Evolutionary conservation across 495 filamentous ascomycete genomes (phyloP), one percentile per base, ranked within the genome.

Genomic region (Margaritispora aquatica): DNA sequence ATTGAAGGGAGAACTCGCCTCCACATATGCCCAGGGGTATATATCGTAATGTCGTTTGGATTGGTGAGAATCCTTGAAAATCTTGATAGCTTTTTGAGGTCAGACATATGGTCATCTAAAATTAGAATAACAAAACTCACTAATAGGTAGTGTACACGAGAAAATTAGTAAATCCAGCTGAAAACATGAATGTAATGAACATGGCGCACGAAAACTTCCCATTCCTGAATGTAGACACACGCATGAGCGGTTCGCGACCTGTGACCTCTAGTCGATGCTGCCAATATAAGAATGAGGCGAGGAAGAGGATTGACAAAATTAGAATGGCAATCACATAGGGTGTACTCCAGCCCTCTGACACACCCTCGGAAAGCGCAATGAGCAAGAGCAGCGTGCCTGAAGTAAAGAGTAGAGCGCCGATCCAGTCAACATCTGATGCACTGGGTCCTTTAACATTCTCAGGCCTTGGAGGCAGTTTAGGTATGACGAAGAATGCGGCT

Each of bases 321-420:
- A 92, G 81, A 3, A 90, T 69, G 8, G 77, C 78, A 29, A 83
- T 74, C 0, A 90, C 78, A 73, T 86, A 90, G 2, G 83, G 78
- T 0, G 82, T 86, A 20, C 67, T 67, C 87, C 88, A 91, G 7
- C 88, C 87, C 27, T 86, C 74, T 0, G 83, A 77, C 57, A 84
- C 84, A 17, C 84, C 84, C 64, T 86, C 78, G 5, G 83, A 83
- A 23, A 86, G 65, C n/a, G 80, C 79, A 54, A 85, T 84, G n/a
- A 86, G 68, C 1, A 87, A 75, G 1, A 77, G 76, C 10, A 86
- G 68, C 10, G 89, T 80, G 7, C 87, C 84, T 26, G 70, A 72
- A 10, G 88, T 84, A 46, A 86, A 75, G 51, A 90, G 73, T 11
- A 77, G 68, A 1, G 85, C 85, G 1, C 88, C 88, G 2, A 84